phyloP scores from a whole-genome alignment of 2,329 filamentous ascomycete species.

The Talaromyces sp. region DNA sequence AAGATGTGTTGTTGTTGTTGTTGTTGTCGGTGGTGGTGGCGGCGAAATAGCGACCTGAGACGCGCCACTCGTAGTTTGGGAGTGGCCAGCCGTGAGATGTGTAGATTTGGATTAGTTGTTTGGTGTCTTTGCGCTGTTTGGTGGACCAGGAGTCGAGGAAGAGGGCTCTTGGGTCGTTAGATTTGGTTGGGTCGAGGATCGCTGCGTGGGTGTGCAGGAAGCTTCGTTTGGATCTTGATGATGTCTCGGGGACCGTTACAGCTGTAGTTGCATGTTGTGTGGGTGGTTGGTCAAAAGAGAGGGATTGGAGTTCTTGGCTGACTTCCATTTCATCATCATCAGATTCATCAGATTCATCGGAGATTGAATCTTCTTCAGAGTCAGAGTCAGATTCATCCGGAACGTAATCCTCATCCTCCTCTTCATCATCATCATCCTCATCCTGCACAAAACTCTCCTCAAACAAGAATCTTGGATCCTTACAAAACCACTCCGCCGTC shows the following conservation, averaged over 20 bases:
- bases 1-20: background rate
- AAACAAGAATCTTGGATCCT: constrained; percentile 9
- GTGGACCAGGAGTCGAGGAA: background rate
- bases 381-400: background rate
- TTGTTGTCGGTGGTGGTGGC: no score
- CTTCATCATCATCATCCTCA: constrained; percentile 3
- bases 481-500: background rate
- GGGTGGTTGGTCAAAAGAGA: background rate
- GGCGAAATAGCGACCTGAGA: background rate
- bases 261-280: no score
- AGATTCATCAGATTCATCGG: background rate
- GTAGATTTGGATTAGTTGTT: constrained; percentile 5
- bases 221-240: background rate
- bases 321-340: constrained; percentile 2
- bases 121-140: background rate
- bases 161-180: no score
- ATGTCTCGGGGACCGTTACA: no score
- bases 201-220: constrained; percentile 3
- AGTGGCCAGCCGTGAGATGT: constrained; percentile 10
- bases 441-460: constrained; percentile 8
- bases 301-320: background rate
- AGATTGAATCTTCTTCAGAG: background rate
- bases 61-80: background rate
- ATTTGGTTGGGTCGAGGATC: background rate
- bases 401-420: constrained; percentile 2